Base-by-base conservation (phyloP, 2,329 filamentous ascomycete species). In the Monilinia polystroma region DNA sequence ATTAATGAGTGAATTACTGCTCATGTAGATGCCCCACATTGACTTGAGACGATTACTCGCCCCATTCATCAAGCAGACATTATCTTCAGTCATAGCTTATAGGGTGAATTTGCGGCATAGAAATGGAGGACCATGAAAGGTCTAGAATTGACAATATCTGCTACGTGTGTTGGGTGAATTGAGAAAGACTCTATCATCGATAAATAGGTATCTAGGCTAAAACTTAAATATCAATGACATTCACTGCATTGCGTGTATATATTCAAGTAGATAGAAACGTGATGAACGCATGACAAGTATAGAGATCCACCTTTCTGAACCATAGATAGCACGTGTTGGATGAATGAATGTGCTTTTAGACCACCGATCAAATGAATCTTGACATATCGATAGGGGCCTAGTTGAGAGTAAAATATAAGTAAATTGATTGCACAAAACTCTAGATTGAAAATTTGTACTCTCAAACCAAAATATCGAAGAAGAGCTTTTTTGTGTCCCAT, bases 351-450 rank as follows among this genome's bases (percentile, higher is more conserved):
- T 1, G 12, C 32, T 23, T 11, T 20, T 4, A 47, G 14, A 8
- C 5, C 20, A 3, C 3, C 11, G 6, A 41, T 38, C 2, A 6
- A 26, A 43, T 26, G 45, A 26, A 51, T 62, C 12, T 20, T 3
- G 23, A 0, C 1, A 2, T 4, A 7, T 1, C 1, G 7, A 26
- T 26, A n/a, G 10, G 1, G 26, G 14, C 0, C 10, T 2, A 20
- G 32, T 35, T 35, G 32, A 35, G 32, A 35, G 18, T 56, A 20
- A 20, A 45, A 45, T 16, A 12, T 12, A 8, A 45, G 8, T 57
- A 45, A 23, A 45, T 23, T 20, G 16, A 45, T 57, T 26, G 16
- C 20, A 20, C 7, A 20, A 58, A 20, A 45, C 20, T 20, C 26
- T 20, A 14, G n/a, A 14, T 12, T 2, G 20, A 38, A 57, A 6